A percentile compares a stretch with the other conserved stretches of the same genome.
Conservation (phyloP, 176 grass and related monocot genomes). For the Oryza brachyantha region DNA sequence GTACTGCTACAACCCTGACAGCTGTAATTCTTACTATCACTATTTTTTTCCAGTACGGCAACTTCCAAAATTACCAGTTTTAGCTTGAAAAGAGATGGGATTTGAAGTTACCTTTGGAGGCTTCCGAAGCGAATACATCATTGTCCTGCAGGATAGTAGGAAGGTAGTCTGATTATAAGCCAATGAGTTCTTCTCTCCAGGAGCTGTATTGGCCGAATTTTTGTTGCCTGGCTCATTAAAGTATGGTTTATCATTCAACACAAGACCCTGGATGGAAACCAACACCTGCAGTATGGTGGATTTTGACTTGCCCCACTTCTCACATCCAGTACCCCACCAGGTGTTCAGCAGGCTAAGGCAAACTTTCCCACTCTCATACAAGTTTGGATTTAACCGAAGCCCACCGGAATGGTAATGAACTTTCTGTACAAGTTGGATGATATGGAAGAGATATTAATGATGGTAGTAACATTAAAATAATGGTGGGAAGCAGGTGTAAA, state of each 20-base stretch:
- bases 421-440: conserved; percentile 38
- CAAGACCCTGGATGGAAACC: conserved; percentile 73
- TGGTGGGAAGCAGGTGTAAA: background rate
- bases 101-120: conserved; percentile 56
- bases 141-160: conserved; percentile 62
- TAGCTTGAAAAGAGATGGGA: background rate
- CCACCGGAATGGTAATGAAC: conserved; percentile 76
- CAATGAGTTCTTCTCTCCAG: conserved; percentile 60
- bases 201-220: conserved; percentile 29
- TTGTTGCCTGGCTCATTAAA: conserved; percentile 69
- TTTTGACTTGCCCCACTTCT: conserved; percentile 66
- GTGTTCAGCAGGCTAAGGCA: conserved; percentile 88
- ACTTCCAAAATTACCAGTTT: background rate
- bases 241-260: conserved; percentile 71
- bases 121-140: conserved; percentile 54
- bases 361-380: conserved; percentile 71
- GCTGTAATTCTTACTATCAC: background rate
- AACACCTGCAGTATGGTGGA: conserved; percentile 74
- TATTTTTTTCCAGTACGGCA: background rate
- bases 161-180: conserved; percentile 64
- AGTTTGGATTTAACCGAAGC: conserved; percentile 68
- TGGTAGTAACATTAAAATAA: conserved; percentile 5
- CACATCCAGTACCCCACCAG: conserved; percentile 64
- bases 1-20: background rate
- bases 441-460: background rate